Evolutionary conservation across 495 filamentous ascomycete species (phyloP).

Genomic region (Aspergillus kassunensis): DNA sequence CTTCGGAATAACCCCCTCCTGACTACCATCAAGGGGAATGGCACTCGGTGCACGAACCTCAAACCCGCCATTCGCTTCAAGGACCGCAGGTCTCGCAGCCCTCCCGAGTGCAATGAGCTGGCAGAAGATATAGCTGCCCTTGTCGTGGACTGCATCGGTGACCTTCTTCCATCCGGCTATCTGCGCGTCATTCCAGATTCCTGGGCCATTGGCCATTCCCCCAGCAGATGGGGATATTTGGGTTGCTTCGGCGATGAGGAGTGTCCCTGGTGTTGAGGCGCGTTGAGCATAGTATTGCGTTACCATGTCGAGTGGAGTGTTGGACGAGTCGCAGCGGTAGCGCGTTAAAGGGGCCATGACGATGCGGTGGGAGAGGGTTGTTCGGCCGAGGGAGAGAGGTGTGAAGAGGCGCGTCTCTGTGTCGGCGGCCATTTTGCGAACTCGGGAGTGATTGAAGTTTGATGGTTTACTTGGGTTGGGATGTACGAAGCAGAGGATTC

Average conservation of each 20-base stretch:
- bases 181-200: conserved; percentile 44
- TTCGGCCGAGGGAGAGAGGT: not conserved
- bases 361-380: conserved; percentile 35
- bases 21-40: conserved; percentile 20
- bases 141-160: conserved; percentile 47
- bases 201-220: conserved; percentile 44
- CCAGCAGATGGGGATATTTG: conserved; percentile 51
- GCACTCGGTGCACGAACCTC: conserved; percentile 33
- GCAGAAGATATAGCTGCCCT: conserved; percentile 47
- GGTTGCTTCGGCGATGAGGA: conserved; percentile 59
- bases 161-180: conserved; percentile 45
- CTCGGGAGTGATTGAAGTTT: too few relatives aligned
- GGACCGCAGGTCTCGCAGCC: conserved; percentile 38
- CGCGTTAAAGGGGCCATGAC: conserved; percentile 52
- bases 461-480: too few relatives aligned
- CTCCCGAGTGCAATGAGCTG: conserved; percentile 60
- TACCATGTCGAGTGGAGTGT: conserved; percentile 28
- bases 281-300: conserved; percentile 52
- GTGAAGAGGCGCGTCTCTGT: not conserved
- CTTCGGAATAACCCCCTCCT: conserved; percentile 29
- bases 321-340: conserved; percentile 32
- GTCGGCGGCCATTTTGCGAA: too few relatives aligned
- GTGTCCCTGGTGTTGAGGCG: conserved; percentile 43
- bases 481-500: too few relatives aligned
- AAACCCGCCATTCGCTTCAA: conserved; percentile 16